Evolutionary conservation across 805 yeast genomes (phyloP).

Genomic region (Danielia oregonensis): DNA sequence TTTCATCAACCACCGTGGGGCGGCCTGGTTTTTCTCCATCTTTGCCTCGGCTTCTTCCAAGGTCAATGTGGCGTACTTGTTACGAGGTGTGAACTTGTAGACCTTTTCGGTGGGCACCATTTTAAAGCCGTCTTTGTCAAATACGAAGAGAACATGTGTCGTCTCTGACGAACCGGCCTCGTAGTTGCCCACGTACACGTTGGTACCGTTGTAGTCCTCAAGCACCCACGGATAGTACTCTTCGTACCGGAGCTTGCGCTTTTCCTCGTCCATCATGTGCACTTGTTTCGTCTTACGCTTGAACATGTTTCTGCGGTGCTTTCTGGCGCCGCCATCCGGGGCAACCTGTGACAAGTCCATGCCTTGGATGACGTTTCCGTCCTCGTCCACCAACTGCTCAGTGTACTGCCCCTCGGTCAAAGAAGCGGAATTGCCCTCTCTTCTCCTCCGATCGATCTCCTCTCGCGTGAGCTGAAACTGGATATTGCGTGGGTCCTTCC

Average conservation of each 20-base stretch:
- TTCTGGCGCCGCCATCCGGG: constrained; percentile 88
- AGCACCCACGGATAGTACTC: constrained; percentile 98
- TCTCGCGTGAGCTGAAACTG: constrained; percentile 81
- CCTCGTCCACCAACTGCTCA: constrained; percentile 15
- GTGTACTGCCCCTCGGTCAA: constrained; percentile 12
- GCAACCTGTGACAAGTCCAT: constrained; percentile 68
- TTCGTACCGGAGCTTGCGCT: constrained; percentile 83
- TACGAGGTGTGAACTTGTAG: constrained; percentile 89
- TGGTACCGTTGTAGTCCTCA: constrained; percentile 92
- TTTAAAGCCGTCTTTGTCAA: constrained; percentile 84
- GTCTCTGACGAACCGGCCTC: constrained; percentile 87
- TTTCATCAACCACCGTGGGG: constrained; percentile 95
- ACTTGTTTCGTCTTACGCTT: constrained; percentile 85
- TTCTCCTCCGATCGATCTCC: constrained; percentile 53
- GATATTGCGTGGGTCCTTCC: constrained; percentile 89
- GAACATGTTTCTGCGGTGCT: constrained; percentile 48
- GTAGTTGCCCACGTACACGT: constrained; percentile 93
- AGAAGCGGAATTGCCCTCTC: constrained; percentile 14
- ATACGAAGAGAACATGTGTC: constrained; percentile 75
- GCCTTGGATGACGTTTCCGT: constrained; percentile 13
- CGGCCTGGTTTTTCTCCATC: constrained; percentile 74
- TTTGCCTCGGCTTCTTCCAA: constrained; percentile 95
- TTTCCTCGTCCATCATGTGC: constrained; percentile 74
- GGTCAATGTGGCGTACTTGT: constrained; percentile 88
- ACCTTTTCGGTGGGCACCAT: constrained; percentile 95